A percentile compares a stretch with the other conserved stretches of the same genome.
These are phyloP conservation scores for Blastobotrys aristatus DNA, from an alignment of 1,139 yeast species.

Conservation along the genomic window DNA sequence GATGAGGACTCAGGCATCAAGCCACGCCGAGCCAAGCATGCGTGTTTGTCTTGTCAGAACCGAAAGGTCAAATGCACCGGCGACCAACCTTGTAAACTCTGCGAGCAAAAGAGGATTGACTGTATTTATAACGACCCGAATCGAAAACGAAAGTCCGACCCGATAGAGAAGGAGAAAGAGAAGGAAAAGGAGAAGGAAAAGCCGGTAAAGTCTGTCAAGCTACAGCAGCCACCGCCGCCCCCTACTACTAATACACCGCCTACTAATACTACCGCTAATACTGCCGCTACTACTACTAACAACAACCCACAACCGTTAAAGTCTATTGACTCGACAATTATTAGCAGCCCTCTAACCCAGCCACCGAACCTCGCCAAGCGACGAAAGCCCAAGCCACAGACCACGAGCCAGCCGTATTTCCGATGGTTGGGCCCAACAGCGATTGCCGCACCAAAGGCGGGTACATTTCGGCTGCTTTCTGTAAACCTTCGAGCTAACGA, in stretches of 20 bases:
- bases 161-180: neutral
- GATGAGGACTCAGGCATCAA: conserved; percentile 9
- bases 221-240: neutral
- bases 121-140: conserved; percentile 16
- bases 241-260: neutral
- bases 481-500: conserved; percentile 23
- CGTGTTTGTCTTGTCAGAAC: conserved; percentile 17
- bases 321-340: neutral
- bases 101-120: conserved; percentile 17
- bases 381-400: conserved; percentile 5
- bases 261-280: neutral
- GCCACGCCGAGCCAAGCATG: conserved; percentile 20
- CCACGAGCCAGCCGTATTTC: conserved; percentile 29
- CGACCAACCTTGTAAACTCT: conserved; percentile 19
- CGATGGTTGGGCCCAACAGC: conserved; percentile 32
- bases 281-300: neutral
- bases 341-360: neutral
- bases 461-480: conserved; percentile 27
- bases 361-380: neutral
- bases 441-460: conserved; percentile 28
- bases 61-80: conserved; percentile 22
- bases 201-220: neutral
- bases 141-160: conserved; percentile 15
- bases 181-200: neutral
- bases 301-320: neutral